These are phyloP conservation scores for Aspergillus cavernicola DNA, from an alignment of 495 filamentous ascomycete species.

Conservation along the genomic window DNA sequence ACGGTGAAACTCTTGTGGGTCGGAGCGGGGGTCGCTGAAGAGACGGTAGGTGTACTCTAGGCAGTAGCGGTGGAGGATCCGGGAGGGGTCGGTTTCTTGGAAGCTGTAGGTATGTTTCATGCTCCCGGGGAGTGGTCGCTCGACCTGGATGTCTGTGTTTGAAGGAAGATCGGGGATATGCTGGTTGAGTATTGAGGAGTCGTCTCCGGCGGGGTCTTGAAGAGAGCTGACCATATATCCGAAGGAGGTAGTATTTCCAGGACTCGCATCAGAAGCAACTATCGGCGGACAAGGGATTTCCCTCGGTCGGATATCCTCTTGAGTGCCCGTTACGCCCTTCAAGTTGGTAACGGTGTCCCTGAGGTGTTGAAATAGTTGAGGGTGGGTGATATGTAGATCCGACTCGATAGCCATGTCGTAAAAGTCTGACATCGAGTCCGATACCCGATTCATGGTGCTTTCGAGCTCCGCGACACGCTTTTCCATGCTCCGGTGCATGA, in stretches of 20 bases:
- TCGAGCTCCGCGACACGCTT: slow-evolving; percentile 65
- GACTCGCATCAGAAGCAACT: too few species aligned
- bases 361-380: slow-evolving; percentile 32
- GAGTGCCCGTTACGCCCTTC: too few species aligned
- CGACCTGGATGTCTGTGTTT: neutral
- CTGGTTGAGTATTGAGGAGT: too few species aligned
- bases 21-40: slow-evolving; percentile 49
- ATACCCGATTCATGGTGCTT: slow-evolving; percentile 65
- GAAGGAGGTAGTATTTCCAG: too few species aligned
- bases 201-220: too few species aligned
- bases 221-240: too few species aligned
- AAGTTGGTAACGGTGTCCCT: neutral
- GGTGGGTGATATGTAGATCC: slow-evolving; percentile 35
- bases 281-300: too few species aligned
- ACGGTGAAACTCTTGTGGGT: slow-evolving; percentile 46
- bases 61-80: slow-evolving; percentile 61
- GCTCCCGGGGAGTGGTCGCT: slow-evolving; percentile 5
- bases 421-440: slow-evolving; percentile 62
- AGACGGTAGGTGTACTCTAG: slow-evolving; percentile 60
- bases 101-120: slow-evolving; percentile 22
- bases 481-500: slow-evolving; percentile 68
- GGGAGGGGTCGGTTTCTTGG: slow-evolving; percentile 62
- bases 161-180: too few species aligned
- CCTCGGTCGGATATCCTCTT: too few species aligned
- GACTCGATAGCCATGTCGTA: slow-evolving; percentile 52